Evolutionary conservation across 139 green algal species (phyloP), one percentile per base, ranked within the genome.

Genomic region (Nannochloris sp.): DNA sequence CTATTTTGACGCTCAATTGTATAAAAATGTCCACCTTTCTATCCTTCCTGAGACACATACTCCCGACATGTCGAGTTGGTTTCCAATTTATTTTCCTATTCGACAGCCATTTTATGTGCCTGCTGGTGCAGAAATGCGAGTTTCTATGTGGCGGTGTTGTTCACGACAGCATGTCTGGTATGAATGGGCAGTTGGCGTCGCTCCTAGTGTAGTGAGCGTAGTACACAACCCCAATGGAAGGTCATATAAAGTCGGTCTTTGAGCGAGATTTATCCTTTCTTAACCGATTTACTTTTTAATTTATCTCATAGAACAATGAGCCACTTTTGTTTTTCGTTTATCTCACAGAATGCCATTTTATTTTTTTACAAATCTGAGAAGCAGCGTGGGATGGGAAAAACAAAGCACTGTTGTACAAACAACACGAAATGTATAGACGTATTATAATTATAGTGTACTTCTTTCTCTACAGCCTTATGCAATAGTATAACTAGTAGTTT

Each of bases 81-180:
- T 99, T 74, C 87, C 95, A 33, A 98, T 98, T 71, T 98, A 88
- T 78, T 98, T 99, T 65, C 95, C 95, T 5, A 60, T 99, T 31
- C 60, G 73, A 23, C 35, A 54, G 2, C 72, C 72, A n/a, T 75
- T 74, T 44, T 59, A 71, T 30, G 63, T 81, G 37, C 47, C 63
- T 10, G 30, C 61, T 71, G 44, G 53, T 2, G 36, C 48, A 0
- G 15, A 53, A 8, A 69, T 99, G 12, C 69, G 80, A 37, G 63
- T 85, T 29, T 67, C 85, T 70, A 87, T 99, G 69, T 99, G 95
- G 95, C 74, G 95, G 3, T 88, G 85, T 57, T 66, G 70, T 2
- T 72, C 72, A 3, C 4, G 65, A 1, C 86, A 88, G 67, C 95
- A 96, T 74, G 84, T 95, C 57, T 97, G 90, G 90, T 97, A 97